Conservation (phyloP, 495 filamentous ascomycete species). For the Bryoglossum gracile region DNA sequence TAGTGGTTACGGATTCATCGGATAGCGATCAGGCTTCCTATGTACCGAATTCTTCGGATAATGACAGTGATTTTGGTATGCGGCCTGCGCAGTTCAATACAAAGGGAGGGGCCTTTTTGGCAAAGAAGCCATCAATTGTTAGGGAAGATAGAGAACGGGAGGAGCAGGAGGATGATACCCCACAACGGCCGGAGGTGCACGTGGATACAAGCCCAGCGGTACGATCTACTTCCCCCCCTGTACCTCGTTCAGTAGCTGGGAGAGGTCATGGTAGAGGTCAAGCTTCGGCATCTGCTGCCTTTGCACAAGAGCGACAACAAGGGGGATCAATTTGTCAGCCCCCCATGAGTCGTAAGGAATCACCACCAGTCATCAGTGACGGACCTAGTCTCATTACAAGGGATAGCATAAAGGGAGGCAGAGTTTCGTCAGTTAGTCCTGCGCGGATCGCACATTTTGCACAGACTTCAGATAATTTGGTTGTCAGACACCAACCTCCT, state of each 20-base stretch:
- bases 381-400: neutral
- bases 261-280: constrained; percentile 18
- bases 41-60: constrained; percentile 21
- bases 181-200: neutral
- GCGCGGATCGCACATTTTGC: constrained; percentile 70
- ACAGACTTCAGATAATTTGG: constrained; percentile 40
- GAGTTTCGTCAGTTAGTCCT: constrained; percentile 50
- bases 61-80: constrained; percentile 22
- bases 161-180: constrained; percentile 23
- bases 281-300: constrained; percentile 12
- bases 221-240: constrained; percentile 18
- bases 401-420: constrained; percentile 13
- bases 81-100: constrained; percentile 9
- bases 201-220: constrained; percentile 4
- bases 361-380: neutral
- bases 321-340: constrained; percentile 25
- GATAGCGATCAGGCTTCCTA: constrained; percentile 21
- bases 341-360: constrained; percentile 11
- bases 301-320: constrained; percentile 16
- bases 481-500: constrained; percentile 66
- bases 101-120: constrained; percentile 18
- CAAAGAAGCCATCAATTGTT: constrained; percentile 55
- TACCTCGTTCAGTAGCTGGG: constrained; percentile 14
- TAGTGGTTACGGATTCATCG: constrained; percentile 13
- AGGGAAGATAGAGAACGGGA: constrained; percentile 54